Evolutionary conservation across 2,329 filamentous ascomycete genomes (phyloP), one percentile per base, ranked within the genome.

Genomic region (Xylaria digitata): DNA sequence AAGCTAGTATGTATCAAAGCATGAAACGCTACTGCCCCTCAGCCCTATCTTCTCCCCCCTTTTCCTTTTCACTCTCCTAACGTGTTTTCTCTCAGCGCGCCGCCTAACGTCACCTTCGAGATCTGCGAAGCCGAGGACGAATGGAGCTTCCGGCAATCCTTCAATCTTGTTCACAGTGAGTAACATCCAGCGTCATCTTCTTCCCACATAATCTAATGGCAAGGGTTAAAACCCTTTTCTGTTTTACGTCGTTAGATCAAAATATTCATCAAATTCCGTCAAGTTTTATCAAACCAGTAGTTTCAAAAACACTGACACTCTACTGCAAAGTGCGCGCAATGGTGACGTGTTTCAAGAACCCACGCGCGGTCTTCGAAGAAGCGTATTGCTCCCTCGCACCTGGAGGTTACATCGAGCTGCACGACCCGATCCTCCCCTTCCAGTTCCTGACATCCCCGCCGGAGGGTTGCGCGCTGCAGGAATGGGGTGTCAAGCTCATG

Each of bases 121-220:
- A 74, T 75, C 70, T 70, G 63, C 65, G 73, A 75, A 58, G 72
- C 71, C 55, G 72, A 75, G 55, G 72, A 75, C 55, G 73, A 75
- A 54, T 75, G 73, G 72, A 62, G 55, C 21, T 70, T 73, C 50
- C 53, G 54, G 19, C 55, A 59, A 8, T 68, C 66, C 23, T 75
- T 75, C 50, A 70, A 75, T 58, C 67, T 74, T 34, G 60, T 75
- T 30, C 73, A 75, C 53, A 70, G 65, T 67, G 32, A 60, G 65
- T 64, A n/a, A n/a, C 3, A n/a, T 30, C 8, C 17, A 42, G 19
- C 19, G 15, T 23, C 2, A 4, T 50, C 4, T 61, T 54, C 5
- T 21, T 19, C 34, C 21, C 23, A 3, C 5, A 9, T 2, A 15
- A 13, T 11, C 13, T 40, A 15, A 9, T 40, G 11, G 15, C 37